Evolutionary conservation across 2,329 filamentous ascomycete species (phyloP), one percentile per base, ranked within the genome.

Genomic region (Thelonectria rubi): DNA sequence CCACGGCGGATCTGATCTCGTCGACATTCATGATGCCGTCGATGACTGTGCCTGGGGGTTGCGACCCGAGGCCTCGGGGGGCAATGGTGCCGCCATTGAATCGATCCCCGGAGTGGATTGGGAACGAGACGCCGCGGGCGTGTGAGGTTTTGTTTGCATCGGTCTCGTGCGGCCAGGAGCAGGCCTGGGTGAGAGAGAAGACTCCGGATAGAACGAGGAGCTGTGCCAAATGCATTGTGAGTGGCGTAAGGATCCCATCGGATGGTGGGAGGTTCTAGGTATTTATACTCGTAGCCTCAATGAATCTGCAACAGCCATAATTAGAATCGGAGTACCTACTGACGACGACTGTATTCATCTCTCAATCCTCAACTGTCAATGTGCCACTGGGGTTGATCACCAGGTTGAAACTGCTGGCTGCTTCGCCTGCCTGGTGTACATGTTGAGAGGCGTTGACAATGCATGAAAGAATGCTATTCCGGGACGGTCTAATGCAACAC

Each of bases 1-100:
- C 68, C 59, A 82, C 69, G 1, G 76, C 81, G 2, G 77, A 77
- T 50, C 75, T 73, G 54, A 83, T 74, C 65, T 83, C 81, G 11
- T 69, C 67, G 39, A 77, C 70, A 60, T 77, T 83, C 72, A 83
- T 75, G 68, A 82, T 77, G 52, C 73, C 76, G 20, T 69, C 62
- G 42, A 81, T 74, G 17, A 66, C 69, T 58, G 74, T 71, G 11
- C 76, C 73, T 46, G 21, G n/a, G 6, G 55, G 47, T 8, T 78
- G 70, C 3, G 59, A 64, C 17, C 72, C 68, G 5, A 74, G 60
- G 15, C 74, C 75, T 10, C 61, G 55, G 1, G 74, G 73, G 0
- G 63, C 61, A 15, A 75, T 65, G 5, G 73, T 74, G 18, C 80
- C 80, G 55, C 72, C 69, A 14, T 73, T 69, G 71, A 77, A 78